A percentile compares a stretch with the other conserved stretches of the same genome.
phyloP scores from a whole-genome alignment of 352 stramenopile species.

The Saprolegnia parasitica region DNA sequence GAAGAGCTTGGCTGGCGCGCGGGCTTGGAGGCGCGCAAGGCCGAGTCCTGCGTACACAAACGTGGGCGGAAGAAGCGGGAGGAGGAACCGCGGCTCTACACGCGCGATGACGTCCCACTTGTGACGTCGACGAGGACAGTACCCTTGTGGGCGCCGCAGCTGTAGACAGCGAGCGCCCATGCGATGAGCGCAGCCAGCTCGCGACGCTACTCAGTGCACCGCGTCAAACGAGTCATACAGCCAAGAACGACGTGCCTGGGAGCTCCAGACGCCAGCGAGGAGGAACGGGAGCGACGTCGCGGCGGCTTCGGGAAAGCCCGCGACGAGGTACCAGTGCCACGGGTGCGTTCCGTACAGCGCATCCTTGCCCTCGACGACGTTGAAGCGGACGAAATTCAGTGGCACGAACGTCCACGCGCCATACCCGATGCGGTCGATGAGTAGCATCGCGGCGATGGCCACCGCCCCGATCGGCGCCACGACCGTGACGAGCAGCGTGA shows the following conservation, averaged over 20 bases:
- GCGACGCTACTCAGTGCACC: slow-evolving; percentile 28
- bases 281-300: slow-evolving; percentile 48
- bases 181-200: slow-evolving; percentile 60
- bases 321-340: slow-evolving; percentile 81
- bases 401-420: slow-evolving; percentile 81
- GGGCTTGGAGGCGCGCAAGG: slow-evolving; percentile 55
- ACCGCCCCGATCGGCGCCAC: slow-evolving; percentile 58
- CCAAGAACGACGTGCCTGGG: slow-evolving; percentile 37
- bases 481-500: slow-evolving; percentile 11
- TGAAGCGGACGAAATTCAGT: slow-evolving; percentile 85
- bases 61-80: slow-evolving; percentile 63
- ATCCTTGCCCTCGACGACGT: slow-evolving; percentile 80
- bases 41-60: slow-evolving; percentile 77
- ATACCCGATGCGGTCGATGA: slow-evolving; percentile 73
- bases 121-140: slow-evolving; percentile 8
- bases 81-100: slow-evolving; percentile 79
- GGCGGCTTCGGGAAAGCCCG: slow-evolving; percentile 70
- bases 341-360: slow-evolving; percentile 73
- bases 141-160: slow-evolving; percentile 78
- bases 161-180: slow-evolving; percentile 73
- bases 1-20: slow-evolving; percentile 53
- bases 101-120: not conserved
- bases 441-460: slow-evolving; percentile 52
- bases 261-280: slow-evolving; percentile 52
- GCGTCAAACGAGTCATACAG: not conserved